phyloP scores from a whole-genome alignment of 768 basidiomycete genomes.

The Cantharellus cinnabarinus region DNA sequence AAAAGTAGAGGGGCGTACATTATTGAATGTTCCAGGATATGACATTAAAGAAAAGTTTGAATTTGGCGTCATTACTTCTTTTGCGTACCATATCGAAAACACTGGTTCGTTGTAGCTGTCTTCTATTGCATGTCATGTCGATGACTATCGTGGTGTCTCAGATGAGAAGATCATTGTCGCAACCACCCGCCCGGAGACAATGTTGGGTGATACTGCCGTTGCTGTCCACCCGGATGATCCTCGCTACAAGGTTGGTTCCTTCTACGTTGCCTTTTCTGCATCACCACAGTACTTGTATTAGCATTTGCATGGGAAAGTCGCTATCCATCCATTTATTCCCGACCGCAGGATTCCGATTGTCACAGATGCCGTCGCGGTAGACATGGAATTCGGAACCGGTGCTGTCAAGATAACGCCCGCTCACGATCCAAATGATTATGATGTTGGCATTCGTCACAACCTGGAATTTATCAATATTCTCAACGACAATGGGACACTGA shows the following conservation, averaged over 20 bases:
- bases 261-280: not conserved
- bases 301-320: conserved; percentile 91
- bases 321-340: conserved; percentile 62
- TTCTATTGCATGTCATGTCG: not conserved
- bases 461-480: conserved; percentile 85
- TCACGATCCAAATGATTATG: conserved; percentile 94
- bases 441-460: conserved; percentile 71
- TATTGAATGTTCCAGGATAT: conserved; percentile 85
- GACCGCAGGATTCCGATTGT: conserved; percentile 71
- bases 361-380: conserved; percentile 61
- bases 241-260: conserved; percentile 49
- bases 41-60: conserved; percentile 90
- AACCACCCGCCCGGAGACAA: conserved; percentile 95
- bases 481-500: conserved; percentile 93
- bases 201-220: conserved; percentile 94
- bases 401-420: conserved; percentile 99
- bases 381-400: conserved; percentile 93
- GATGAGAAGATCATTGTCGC: conserved; percentile 87
- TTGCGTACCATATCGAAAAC: conserved; percentile 77
- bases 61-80: conserved; percentile 92
- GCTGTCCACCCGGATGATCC: conserved; percentile 89
- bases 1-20: conserved; percentile 61
- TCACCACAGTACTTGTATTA: conserved; percentile 11
- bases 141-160: conserved; percentile 10
- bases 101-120: conserved; percentile 32